Evolutionary conservation across 179 eudicot genomes (phyloP).

Genomic region (Amaranthus tricolor): DNA sequence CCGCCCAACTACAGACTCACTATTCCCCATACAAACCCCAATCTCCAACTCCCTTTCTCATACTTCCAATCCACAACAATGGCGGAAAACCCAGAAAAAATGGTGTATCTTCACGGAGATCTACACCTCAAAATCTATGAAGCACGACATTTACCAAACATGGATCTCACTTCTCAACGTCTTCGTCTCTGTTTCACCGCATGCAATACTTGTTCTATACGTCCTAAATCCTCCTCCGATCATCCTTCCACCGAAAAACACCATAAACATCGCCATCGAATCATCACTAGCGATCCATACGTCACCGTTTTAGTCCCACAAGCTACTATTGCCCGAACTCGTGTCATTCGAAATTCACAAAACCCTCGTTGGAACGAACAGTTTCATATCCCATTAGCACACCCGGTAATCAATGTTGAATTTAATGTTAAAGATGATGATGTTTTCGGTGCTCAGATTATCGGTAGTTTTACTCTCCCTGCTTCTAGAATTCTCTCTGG

Average conservation of each 20-base stretch:
- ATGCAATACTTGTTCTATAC: constrained; percentile 38
- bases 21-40: background rate
- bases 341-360: constrained; percentile 63
- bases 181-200: constrained; percentile 61
- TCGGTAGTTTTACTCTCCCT: constrained; percentile 58
- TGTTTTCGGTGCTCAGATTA: constrained; percentile 71
- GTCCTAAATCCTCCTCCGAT: constrained; percentile 9
- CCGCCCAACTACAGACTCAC: constrained; percentile 7
- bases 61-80: constrained; percentile 4
- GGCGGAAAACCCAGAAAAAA: constrained; percentile 33
- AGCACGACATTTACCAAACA: constrained; percentile 69
- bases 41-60: background rate
- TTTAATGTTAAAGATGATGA: constrained; percentile 85
- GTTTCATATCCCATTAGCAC: constrained; percentile 66
- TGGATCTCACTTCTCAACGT: constrained; percentile 62
- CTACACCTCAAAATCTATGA: constrained; percentile 49
- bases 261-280: constrained; percentile 45
- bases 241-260: background rate
- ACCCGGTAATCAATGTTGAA: constrained; percentile 49
- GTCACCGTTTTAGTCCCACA: constrained; percentile 67
- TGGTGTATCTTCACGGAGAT: constrained; percentile 66
- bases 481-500: constrained; percentile 49
- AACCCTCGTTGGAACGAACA: constrained; percentile 67
- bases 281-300: constrained; percentile 92
- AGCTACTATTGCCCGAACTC: constrained; percentile 80